Percentiles rank a stretch among this genome's conserved stretches.
phyloP scores from a whole-genome alignment of 164 flowering plant species.

The Dillenia turbinata region DNA sequence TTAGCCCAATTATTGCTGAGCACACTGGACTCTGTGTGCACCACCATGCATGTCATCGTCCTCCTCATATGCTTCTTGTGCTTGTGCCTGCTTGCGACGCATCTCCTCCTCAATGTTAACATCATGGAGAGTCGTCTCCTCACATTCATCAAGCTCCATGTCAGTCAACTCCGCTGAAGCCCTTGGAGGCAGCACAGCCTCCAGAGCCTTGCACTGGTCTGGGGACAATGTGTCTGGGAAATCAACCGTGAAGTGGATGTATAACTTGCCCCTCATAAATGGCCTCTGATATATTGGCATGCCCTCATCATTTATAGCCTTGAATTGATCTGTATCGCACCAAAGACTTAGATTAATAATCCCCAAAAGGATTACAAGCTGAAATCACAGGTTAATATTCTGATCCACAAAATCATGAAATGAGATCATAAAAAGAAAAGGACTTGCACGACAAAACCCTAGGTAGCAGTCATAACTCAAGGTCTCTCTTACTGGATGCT shows the following conservation, averaged over 20 bases:
- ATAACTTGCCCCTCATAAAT: conserved; percentile 59
- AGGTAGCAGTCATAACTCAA: no score
- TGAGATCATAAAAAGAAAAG: no score
- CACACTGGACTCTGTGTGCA: conserved; percentile 24
- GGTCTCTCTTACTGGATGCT: no score
- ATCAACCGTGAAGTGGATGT: conserved; percentile 60
- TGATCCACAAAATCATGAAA: no score
- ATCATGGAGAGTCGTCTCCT: conserved; percentile 24
- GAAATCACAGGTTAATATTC: no score
- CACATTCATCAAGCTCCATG: conserved; percentile 24
- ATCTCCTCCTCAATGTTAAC: conserved; percentile 24
- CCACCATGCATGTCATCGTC: conserved; percentile 23
- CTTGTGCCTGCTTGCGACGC: conserved; percentile 20
- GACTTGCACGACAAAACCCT: no score
- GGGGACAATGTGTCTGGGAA: conserved; percentile 24
- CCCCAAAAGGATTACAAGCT: background rate
- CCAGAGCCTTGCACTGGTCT: conserved; percentile 21
- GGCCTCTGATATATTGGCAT: conserved; percentile 69
- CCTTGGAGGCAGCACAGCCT: conserved; percentile 16
- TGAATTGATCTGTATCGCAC: conserved; percentile 39
- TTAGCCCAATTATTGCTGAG: conserved; percentile 12
- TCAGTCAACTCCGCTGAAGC: conserved; percentile 11
- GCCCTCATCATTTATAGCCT: conserved; percentile 69
- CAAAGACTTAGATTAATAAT: background rate
- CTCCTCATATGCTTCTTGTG: conserved; percentile 25